Percentiles rank a stretch among this genome's conserved stretches.
Evolutionary conservation across 805 yeast species (phyloP).

Genomic region (Cyberlindnera subsufficiens): DNA sequence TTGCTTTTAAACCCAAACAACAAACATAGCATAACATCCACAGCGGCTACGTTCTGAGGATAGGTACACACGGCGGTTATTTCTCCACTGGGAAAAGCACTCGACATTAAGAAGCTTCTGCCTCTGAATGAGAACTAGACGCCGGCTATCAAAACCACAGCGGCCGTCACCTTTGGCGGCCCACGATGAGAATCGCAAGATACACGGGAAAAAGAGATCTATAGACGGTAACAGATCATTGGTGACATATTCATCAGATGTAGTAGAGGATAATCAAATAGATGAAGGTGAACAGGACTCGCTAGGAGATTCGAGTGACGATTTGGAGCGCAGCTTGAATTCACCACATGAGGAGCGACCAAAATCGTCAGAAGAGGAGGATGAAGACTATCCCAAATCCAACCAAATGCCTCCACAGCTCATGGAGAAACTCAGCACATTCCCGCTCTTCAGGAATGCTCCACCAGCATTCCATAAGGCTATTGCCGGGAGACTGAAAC

Average conservation of each 20-base stretch:
- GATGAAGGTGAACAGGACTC: no score
- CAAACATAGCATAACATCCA: no score
- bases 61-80: no score
- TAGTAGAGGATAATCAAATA: no score
- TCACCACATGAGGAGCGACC: no score
- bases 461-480: conserved; percentile 59
- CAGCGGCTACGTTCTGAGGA: no score
- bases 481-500: conserved; percentile 49
- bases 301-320: no score
- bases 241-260: neutral
- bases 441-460: conserved; percentile 61
- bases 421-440: conserved; percentile 46
- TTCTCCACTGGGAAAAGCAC: no score
- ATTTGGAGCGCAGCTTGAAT: no score
- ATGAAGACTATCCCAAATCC: conserved; percentile 6
- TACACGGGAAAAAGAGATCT: no score
- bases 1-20: no score
- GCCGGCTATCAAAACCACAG: conserved; percentile 7
- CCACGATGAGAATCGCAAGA: neutral
- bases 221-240: neutral
- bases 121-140: neutral
- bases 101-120: no score
- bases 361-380: conserved; percentile 4
- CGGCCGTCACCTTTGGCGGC: conserved; percentile 16
- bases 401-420: conserved; percentile 45